These are phyloP conservation scores for Neonectria faginata DNA, from an alignment of 2,329 filamentous ascomycete species.

Conservation along the genomic window DNA sequence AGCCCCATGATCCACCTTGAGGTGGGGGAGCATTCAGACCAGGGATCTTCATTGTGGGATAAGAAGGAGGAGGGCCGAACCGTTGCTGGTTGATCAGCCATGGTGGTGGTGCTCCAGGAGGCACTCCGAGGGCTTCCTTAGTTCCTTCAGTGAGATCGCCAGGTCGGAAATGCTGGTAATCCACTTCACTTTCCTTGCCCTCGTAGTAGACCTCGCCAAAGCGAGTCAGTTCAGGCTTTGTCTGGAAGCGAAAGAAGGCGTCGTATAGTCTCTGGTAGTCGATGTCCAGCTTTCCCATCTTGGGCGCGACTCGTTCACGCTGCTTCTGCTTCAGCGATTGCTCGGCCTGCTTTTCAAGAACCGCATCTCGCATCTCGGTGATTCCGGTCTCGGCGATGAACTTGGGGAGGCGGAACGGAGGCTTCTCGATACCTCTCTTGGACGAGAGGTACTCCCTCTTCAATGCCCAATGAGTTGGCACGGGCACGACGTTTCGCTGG, in stretches of 20 bases:
- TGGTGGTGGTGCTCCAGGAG: constrained; percentile 89
- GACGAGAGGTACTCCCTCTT: constrained; percentile 98
- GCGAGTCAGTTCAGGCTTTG: constrained; percentile 91
- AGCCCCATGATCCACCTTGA: constrained; percentile 91
- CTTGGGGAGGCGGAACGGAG: constrained; percentile 90
- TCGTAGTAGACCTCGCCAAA: constrained; percentile 99
- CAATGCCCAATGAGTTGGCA: constrained; percentile 92
- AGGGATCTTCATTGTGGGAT: constrained; percentile 93
- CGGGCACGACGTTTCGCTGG: constrained; percentile 93
- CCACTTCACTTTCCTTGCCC: constrained; percentile 97
- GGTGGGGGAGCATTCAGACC: constrained; percentile 95
- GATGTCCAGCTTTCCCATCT: constrained; percentile 97
- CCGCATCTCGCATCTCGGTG: constrained; percentile 96
- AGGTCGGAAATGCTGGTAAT: constrained; percentile 88
- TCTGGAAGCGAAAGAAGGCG: constrained; percentile 97
- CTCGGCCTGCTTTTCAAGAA: constrained; percentile 94
- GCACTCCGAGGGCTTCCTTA: constrained; percentile 93
- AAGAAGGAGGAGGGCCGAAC: constrained; percentile 91
- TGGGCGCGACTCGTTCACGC: constrained; percentile 90
- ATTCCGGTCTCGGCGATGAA: constrained; percentile 99
- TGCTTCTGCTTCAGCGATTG: constrained; percentile 95
- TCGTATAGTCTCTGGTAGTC: constrained; percentile 99
- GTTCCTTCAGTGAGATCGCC: constrained; percentile 91
- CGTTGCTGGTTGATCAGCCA: constrained; percentile 98
- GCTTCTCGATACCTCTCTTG: constrained; percentile 96